Evolutionary conservation across 2,329 filamentous ascomycete species (phyloP), one percentile per base, ranked within the genome.

Genomic region (Fusarium solani-melongenae): DNA sequence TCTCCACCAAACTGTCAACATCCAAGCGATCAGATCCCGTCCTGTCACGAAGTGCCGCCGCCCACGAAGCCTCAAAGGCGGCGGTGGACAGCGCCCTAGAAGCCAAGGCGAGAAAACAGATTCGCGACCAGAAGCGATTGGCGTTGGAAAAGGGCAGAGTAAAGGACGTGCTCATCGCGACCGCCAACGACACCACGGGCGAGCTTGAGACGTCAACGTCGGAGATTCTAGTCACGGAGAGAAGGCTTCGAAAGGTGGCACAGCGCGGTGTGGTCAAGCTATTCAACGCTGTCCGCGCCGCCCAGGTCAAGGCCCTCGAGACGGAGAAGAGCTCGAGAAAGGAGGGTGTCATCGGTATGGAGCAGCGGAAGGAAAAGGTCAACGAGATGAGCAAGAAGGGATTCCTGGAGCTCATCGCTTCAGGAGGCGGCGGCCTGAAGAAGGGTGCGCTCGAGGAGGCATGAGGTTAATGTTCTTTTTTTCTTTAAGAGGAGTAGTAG

Each of bases 341-440:
- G 75, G 89, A 92, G 69, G 93, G 94, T 5, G 86, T 97, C 0
- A 89, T 98, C 34, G 96, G 96, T 2, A 91, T 94, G 79, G 89
- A 89, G 70, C 91, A 93, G 82, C 90, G 94, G 74, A 93, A 97
- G 83, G 94, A 97, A 84, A 95, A 93, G 85, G 88, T 97, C 61
- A 96, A 94, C 74, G 95, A 98, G 87, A 96, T 99, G 92, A 97
- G 93, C 82, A 97, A 97, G 86, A 94, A 98, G 85, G 95, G 96
- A 0, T 99, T 98, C 84, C 83, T 99, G 82, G 96, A 98, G 70
- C 84, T 98, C 82, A 98, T 99, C 81, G 89, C 90, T 5, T 89
- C 88, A 3, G 89, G 90, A 22, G 90, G 90, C 12, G 89, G 89
- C 1, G 86, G 85, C 24, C 73, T 90, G 75, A 91, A 90, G 78